Conservation (phyloP, 2,329 filamentous ascomycete species). For the Ophiostoma fasciatum region DNA sequence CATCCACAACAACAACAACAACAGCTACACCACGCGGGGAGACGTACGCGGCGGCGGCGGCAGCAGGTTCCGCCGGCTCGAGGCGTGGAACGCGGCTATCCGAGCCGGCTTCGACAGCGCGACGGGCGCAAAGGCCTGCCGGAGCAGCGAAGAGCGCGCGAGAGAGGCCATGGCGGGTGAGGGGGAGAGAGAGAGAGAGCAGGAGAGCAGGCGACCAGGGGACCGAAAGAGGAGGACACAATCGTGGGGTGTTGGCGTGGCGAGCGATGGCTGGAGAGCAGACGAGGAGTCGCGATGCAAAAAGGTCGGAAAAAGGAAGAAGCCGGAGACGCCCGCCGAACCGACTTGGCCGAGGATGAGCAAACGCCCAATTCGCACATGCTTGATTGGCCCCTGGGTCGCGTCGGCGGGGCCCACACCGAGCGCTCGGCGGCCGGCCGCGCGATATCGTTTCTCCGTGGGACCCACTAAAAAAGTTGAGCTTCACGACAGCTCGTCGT, state of each 20-base stretch:
- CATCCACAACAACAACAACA: background rate
- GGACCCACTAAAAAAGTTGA: constrained; percentile 7
- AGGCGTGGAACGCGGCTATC: constrained; percentile 76
- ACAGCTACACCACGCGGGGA: no score
- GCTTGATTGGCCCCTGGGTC: constrained; percentile 10
- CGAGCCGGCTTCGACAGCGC: constrained; percentile 27
- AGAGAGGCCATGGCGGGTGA: constrained; percentile 37
- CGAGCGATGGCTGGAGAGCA: background rate
- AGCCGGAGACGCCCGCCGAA: constrained; percentile 6
- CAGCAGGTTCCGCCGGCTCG: constrained; percentile 58
- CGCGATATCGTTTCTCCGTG: constrained; percentile 8
- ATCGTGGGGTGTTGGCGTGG: background rate
- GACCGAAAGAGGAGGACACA: no score
- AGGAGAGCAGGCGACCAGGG: no score
- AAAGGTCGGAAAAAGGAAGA: constrained; percentile 7
- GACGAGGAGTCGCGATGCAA: background rate
- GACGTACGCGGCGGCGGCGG: constrained; percentile 73
- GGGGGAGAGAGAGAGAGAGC: no score
- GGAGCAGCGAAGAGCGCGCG: constrained; percentile 38
- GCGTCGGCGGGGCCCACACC: constrained; percentile 1
- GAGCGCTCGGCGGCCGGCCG: no score
- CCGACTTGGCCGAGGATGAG: constrained; percentile 11
- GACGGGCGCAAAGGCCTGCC: constrained; percentile 26
- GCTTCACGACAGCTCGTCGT: background rate
- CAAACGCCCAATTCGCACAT: constrained; percentile 11